phyloP scores from a whole-genome alignment of 768 basidiomycete genomes.

The Suillus sp. region DNA sequence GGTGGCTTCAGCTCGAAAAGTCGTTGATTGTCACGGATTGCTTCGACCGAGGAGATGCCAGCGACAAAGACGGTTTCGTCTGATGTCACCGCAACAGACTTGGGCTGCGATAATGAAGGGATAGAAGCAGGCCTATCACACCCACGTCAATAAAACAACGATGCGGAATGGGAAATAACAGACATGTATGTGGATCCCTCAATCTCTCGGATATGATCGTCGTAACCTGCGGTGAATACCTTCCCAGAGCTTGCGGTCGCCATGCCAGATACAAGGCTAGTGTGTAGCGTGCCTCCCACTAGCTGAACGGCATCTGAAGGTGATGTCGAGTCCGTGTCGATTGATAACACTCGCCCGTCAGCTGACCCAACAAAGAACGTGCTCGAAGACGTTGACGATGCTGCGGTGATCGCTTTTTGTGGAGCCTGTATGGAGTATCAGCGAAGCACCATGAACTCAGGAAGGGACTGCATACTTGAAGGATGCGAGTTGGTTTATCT shows the following conservation, averaged over 20 bases:
- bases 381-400: conserved; percentile 42
- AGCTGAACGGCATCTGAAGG: conserved; percentile 40
- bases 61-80: conserved; percentile 70
- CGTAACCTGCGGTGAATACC: conserved; percentile 75
- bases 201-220: conserved; percentile 77
- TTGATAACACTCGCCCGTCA: conserved; percentile 74
- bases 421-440: conserved; percentile 55
- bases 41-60: conserved; percentile 52
- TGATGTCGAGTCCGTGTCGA: conserved; percentile 41
- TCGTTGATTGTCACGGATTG: conserved; percentile 69
- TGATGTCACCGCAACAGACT: conserved; percentile 54
- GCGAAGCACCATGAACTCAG: background rate
- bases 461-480: conserved; percentile 53
- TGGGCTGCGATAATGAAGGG: conserved; percentile 67
- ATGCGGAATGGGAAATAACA: conserved; percentile 27
- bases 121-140: conserved; percentile 49
- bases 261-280: conserved; percentile 68
- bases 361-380: conserved; percentile 84
- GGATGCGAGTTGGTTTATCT: conserved; percentile 58
- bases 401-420: conserved; percentile 77
- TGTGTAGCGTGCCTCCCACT: conserved; percentile 68
- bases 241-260: conserved; percentile 48
- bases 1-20: conserved; percentile 56
- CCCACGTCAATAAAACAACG: background rate
- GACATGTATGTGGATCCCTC: conserved; percentile 53